Percentiles rank a stretch among this genome's conserved stretches.
Conservation (phyloP, 1,284 basidiomycete species). For the Trichosporon sp. region DNA sequence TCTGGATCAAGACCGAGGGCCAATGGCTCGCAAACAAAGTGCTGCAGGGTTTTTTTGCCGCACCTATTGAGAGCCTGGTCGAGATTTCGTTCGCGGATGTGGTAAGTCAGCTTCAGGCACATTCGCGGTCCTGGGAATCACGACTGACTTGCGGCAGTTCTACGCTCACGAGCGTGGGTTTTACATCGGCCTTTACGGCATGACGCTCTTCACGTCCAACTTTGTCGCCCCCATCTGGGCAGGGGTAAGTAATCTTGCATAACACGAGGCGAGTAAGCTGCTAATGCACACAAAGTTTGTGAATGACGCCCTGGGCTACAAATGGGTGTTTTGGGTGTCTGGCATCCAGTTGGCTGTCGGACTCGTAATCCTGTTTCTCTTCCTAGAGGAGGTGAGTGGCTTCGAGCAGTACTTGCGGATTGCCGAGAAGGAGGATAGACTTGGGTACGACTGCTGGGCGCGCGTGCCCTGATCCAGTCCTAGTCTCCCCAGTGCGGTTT, state of each 20-base stretch:
- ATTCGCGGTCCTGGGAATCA: background rate
- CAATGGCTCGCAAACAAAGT: conserved; percentile 24
- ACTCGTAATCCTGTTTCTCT: conserved; percentile 17
- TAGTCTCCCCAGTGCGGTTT: background rate
- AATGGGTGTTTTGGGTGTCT: conserved; percentile 23
- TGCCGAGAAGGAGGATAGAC: too few relatives aligned
- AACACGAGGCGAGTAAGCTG: background rate
- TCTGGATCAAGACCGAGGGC: conserved; percentile 13
- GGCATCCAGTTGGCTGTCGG: conserved; percentile 13
- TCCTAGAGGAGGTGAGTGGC: conserved; percentile 21
- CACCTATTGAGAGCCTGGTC: conserved; percentile 23
- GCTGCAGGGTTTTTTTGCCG: conserved; percentile 18
- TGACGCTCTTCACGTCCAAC: conserved; percentile 15
- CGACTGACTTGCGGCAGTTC: conserved; percentile 5
- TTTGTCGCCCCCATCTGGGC: conserved; percentile 17
- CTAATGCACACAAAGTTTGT: conserved; percentile 8
- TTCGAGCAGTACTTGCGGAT: background rate
- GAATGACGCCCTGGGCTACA: conserved; percentile 19
- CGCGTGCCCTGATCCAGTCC: too few relatives aligned
- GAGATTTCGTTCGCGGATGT: conserved; percentile 17
- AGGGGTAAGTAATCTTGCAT: conserved; percentile 6
- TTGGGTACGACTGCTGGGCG: too few relatives aligned
- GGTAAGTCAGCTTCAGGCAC: background rate
- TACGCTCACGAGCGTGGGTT: conserved; percentile 25
- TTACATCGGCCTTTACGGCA: conserved; percentile 21